Evolutionary conservation across 23 red algal genomes (phyloP), one percentile per base, ranked within the genome.

Genomic region (Cyanidium caldarium): DNA sequence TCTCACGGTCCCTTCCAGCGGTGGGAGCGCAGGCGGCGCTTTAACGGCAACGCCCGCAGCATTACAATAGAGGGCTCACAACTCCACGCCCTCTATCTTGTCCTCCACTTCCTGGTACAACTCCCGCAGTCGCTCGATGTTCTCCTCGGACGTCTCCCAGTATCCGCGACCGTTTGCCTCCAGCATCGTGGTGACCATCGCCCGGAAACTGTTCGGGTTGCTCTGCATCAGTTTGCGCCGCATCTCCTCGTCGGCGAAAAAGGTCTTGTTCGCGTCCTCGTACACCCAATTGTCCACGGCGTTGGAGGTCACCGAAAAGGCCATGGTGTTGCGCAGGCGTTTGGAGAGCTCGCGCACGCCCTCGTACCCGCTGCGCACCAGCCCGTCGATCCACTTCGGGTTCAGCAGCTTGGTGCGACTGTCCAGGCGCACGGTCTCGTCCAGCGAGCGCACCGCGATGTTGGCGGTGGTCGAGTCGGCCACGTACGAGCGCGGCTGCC

Each of bases 371-470:
- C 73, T 86, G 39, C 57, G 58, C 28, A 98, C 37, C 68, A 88
- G 87, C 28, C 92, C 92, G 45, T 98, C 92, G 73, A 84, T 84
- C 92, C 92, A 98, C 58, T 98, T 98, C 16, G 92, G 92, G 44
- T 98, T 98, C 10, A 98, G 58, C 37, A 98, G 69, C 57, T 98
- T 98, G 34, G 92, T 98, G 37, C 92, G 75, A 20, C 83, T 80
- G 42, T 98, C 92, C 20, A 98, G 72, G 19, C 92, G 92, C 42
- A 98, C 79, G 15, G 86, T 98, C 36, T 86, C 83, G 39, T 79
- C 82, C 46, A 98, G 77, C 0, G 80, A 81, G 15, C 92, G 79
- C 3, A 98, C 92, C 38, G 87, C 83, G 1, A 80, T 83, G 66
- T 88, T 98, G 23, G 92, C 92, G 0, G 92, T 98, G 5, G 92